Evolutionary conservation across 345 rosid genomes (phyloP), one percentile per base, ranked within the genome.

Genomic region (Fremontodendron californicum): DNA sequence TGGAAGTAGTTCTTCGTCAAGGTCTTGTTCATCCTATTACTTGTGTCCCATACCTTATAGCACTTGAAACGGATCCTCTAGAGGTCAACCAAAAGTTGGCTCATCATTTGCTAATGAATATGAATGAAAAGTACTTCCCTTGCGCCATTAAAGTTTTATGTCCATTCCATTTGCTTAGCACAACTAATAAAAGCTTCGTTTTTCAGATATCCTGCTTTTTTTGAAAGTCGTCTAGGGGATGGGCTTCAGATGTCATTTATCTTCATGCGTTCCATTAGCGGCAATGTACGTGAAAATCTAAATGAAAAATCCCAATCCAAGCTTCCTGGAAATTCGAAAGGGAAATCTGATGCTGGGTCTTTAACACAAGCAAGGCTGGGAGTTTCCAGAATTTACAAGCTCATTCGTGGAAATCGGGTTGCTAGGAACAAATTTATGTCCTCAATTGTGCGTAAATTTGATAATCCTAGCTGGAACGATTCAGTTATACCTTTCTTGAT

Each of bases 11-110:
- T 65, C 88, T 96, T 63, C 97, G 97, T 45, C 99, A 96, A 85
- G 99, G 99, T 82, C 97, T 96, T 79, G 98, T 96, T 78, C 99
- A 96, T 88, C 98, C 99, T 79, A 96, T 96, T 68, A 96, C 98
- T 49, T 96, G 98, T 83, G 99, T 96, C 80, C 98, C 99, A 23
- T 87, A 92, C 86, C 90, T 96, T 82, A 94, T 96, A 86, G 99
- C 99, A 70, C 96, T 96, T 45, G 99, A 96, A 88, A 89, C 97
- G 65, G 99, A 96, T 90, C 99, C 96, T 67, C 90, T 79, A 74
- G 99, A 96, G 81, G 85, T 81, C 68, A 96, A 96, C 88, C 92
- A 94, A 45, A 96, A 96, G 86, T 86, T 94, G 91, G 97, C 98
- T 40, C 99, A 96, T 89, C 98, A 91, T 85, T 85, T 96, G 84